Evolutionary conservation across 2,329 filamentous ascomycete genomes (phyloP), one percentile per base, ranked within the genome.

Genomic region (Dryadomyces quercivorus): DNA sequence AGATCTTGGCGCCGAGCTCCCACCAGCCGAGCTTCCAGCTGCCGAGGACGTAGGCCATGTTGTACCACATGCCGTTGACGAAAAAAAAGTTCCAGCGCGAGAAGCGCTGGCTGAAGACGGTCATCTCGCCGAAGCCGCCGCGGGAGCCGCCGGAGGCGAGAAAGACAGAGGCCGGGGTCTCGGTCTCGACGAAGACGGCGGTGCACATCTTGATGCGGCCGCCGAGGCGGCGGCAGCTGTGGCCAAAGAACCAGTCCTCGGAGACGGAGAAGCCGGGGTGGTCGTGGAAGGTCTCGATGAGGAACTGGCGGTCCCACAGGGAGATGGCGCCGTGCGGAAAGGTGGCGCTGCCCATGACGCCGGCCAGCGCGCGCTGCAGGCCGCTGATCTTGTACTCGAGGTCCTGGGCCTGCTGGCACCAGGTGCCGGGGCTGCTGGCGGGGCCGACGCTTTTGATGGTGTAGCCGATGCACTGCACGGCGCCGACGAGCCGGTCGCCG

Each of bases 171-270:
- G 42, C 53, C 9, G 53, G 53, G 3, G 53, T 55, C 43, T 55
- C 53, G 4, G 53, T 55, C 48, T 55, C 47, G 48, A 55, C 53
- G 18, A 55, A 55, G 31, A 55, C 53, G 53, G 53, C 42, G 5
- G 53, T 55, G 48, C 53, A 55, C 53, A 55, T 55, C 26, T 31
- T 40, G 53, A 55, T 55, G 48, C 53, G 53, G 31, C 53, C 53
- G 34, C 53, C 53, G 22, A 55, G 53, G 9, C 53, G 53, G 4
- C 53, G 53, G 36, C 53, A 55, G 53, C 53, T 55, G 49, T 55
- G 53, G 20, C 53, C 53, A 47, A 55, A 55, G 49, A 55, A 55
- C 53, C 53, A 55, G 48, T 55, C 53, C 53, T 55, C 53, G n/a
- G 40, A 46, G 12, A 55, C 53, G 43, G 47, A 51, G 53, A 55